Base-by-base conservation (phyloP, 2,329 filamentous ascomycete species). In the Grosmannia clavigera region DNA sequence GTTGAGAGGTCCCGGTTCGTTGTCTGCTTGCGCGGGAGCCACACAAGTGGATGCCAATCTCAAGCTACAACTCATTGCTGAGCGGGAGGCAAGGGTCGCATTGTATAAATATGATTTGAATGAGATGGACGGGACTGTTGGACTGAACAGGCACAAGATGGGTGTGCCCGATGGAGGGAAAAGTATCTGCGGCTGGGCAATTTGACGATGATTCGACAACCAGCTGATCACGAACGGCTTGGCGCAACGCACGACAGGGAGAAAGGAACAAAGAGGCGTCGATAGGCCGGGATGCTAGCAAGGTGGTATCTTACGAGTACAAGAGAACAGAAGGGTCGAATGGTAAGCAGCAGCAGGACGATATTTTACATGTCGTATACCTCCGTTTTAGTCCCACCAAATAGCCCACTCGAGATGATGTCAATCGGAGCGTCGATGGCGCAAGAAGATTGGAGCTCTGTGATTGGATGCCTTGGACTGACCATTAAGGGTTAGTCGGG, bases 391-490 rank as follows among this genome's bases (percentile, higher is more conserved):
- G n/a, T 43, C 29, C 58, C 53, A 55, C 58, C 14, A 2, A 16
- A 14, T 25, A 38, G 51, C 19, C 52, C 35, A 48, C 56, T 48
- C 33, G 33, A 48, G 62, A 65, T 65, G 64, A 61, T 65, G 62
- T 64, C 64, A 65, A 53, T 62, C 57, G 52, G 63, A 56, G 58
- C 59, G 40, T 56, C 61, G 59, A 65, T 65, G 59, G 62, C 62
- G 64, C 59, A 63, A 65, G 48, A 25, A 19, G 43, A 50, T 33
- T 7, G 6, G 22, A n/a, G 55, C 38, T 11, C 25, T 61, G 3
- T 64, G 61, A 63, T 65, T 65, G 64, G 64, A 22, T 48, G 62
- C 60, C 61, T 64, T 61, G 12, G 43, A 46, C 57, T 35, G 27
- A 22, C 55, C 51, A 54, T 40, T n/a, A 12, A 43, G 52, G 33